phyloP scores from a whole-genome alignment of 805 yeast genomes.

The Ogataea zsoltii region DNA sequence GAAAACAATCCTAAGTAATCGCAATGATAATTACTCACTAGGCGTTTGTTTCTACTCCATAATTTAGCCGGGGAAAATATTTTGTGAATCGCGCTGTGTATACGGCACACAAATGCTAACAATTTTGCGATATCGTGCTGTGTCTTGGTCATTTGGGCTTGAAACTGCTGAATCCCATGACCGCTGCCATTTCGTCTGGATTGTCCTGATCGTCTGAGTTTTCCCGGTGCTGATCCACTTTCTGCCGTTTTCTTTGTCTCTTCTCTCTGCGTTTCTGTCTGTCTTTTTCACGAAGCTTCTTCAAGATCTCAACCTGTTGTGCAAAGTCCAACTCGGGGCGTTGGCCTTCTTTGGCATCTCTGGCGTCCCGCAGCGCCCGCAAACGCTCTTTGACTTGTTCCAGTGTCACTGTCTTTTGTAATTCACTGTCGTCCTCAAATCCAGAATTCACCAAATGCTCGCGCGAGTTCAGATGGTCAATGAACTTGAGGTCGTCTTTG shows the following conservation, averaged over 20 bases:
- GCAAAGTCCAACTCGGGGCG: conserved; percentile 34
- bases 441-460: conserved; percentile 56
- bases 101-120: neutral
- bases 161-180: conserved; percentile 34
- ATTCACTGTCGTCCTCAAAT: conserved; percentile 18
- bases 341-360: conserved; percentile 21
- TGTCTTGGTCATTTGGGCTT: neutral
- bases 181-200: conserved; percentile 7
- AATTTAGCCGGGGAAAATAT: neutral
- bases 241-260: conserved; percentile 25
- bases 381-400: conserved; percentile 48
- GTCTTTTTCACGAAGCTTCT: conserved; percentile 39
- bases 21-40: neutral
- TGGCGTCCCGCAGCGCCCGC: conserved; percentile 35
- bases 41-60: conserved; percentile 2
- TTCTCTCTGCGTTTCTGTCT: conserved; percentile 32
- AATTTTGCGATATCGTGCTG: too few species aligned
- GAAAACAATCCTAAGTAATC: too few species aligned
- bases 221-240: conserved; percentile 15
- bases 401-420: conserved; percentile 43
- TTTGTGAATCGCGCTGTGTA: neutral
- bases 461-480: conserved; percentile 81
- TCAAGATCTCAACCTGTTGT: conserved; percentile 42
- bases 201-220: too few species aligned
- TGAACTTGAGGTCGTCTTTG: conserved; percentile 76